Evolutionary conservation across 2,329 filamentous ascomycete species (phyloP).

Genomic region (Thermochaetoides dissita): DNA sequence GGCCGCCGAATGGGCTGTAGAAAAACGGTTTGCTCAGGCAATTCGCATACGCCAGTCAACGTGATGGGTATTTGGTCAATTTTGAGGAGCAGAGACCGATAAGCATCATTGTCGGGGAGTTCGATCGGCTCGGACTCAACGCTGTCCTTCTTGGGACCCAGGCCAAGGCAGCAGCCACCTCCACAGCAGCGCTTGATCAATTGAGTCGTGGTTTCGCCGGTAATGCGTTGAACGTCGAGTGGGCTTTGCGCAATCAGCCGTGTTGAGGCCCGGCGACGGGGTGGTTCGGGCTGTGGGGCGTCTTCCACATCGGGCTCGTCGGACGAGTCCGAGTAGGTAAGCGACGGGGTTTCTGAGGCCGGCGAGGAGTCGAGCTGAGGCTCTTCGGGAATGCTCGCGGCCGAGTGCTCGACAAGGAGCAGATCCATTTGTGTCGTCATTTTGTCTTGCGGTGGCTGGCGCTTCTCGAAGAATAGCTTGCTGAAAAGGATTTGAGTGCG

Average conservation of each 20-base stretch:
- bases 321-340: conserved; percentile 48
- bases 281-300: conserved; percentile 29
- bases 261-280: conserved; percentile 53
- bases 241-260: conserved; percentile 51
- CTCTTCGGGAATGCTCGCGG: conserved; percentile 31
- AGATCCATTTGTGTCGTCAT: conserved; percentile 26
- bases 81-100: conserved; percentile 61
- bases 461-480: neutral
- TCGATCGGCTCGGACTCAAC: conserved; percentile 38
- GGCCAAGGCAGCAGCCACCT: conserved; percentile 46
- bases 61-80: conserved; percentile 60
- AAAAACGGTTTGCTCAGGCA: conserved; percentile 64
- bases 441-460: neutral
- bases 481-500: neutral
- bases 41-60: conserved; percentile 54
- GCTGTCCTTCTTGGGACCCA: conserved; percentile 28
- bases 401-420: conserved; percentile 25
- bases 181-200: conserved; percentile 51
- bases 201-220: conserved; percentile 48
- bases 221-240: conserved; percentile 48
- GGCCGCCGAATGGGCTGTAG: conserved; percentile 43
- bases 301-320: conserved; percentile 42
- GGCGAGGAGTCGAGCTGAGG: conserved; percentile 31
- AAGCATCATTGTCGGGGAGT: conserved; percentile 72
- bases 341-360: conserved; percentile 33